A percentile compares a stretch with the other conserved stretches of the same genome.
Conservation (phyloP, 1,139 yeast species). For the Pichia sp. region DNA sequence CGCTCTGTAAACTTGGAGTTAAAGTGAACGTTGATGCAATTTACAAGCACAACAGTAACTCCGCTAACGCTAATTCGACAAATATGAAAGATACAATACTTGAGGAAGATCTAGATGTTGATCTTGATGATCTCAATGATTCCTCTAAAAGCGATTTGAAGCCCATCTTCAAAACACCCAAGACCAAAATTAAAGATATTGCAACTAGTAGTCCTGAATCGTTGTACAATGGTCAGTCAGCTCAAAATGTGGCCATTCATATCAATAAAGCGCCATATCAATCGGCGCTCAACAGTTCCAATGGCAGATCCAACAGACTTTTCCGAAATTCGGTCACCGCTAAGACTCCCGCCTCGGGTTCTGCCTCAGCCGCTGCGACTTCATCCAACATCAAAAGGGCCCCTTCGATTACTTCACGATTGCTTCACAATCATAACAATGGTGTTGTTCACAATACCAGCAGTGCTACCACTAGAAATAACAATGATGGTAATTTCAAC, state of each 20-base stretch:
- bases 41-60: constrained; percentile 27
- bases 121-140: constrained; percentile 2
- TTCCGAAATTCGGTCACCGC: not conserved
- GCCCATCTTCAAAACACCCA: constrained; percentile 15
- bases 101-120: constrained; percentile 4
- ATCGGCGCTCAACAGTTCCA: not conserved
- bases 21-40: constrained; percentile 55
- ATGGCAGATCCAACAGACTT: not conserved
- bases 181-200: constrained; percentile 2
- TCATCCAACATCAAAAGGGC: not conserved
- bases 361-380: no score
- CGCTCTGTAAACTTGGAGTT: constrained; percentile 65
- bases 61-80: not conserved
- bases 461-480: not conserved
- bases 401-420: constrained; percentile 9
- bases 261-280: constrained; percentile 1
- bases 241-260: no score
- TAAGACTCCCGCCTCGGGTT: no score
- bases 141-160: not conserved
- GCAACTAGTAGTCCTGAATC: constrained; percentile 8
- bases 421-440: constrained; percentile 4
- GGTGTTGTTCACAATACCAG: not conserved
- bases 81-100: not conserved
- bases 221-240: not conserved
- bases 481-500: not conserved